Conservation (phyloP, 371 early-diverging fungal species). For the Funneliformis caledonium region DNA sequence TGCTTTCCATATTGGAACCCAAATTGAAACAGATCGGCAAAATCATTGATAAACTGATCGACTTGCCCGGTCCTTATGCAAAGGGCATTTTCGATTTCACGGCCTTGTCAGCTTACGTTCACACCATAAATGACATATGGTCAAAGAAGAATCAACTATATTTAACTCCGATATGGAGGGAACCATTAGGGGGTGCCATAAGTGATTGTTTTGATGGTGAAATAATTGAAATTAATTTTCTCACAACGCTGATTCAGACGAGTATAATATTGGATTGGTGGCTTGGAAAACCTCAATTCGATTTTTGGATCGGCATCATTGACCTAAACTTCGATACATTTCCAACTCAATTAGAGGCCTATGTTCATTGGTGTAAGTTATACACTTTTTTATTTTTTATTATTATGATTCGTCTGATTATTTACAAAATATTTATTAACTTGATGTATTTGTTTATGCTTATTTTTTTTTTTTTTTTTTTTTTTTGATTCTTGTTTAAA, state of each 20-base stretch:
- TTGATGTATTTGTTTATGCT: not conserved
- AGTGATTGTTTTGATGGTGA: slow-evolving; percentile 1
- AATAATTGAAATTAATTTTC: not conserved
- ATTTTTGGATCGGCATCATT: slow-evolving; percentile 33
- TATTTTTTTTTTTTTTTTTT: not conserved
- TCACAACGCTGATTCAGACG: not conserved
- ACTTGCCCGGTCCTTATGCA: slow-evolving; percentile 16
- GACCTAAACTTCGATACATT: slow-evolving; percentile 23
- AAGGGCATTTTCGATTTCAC: slow-evolving; percentile 29
- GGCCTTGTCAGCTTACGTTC: slow-evolving; percentile 21
- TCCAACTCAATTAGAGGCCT: slow-evolving; percentile 28
- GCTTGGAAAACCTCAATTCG: slow-evolving; percentile 27
- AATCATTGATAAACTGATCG: slow-evolving; percentile 31
- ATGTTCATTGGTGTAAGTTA: slow-evolving; percentile 31
- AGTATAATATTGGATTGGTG: slow-evolving; percentile 26
- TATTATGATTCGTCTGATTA: not conserved
- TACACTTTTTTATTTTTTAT: not conserved
- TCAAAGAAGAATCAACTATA: slow-evolving; percentile 26
- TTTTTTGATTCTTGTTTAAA: not conserved
- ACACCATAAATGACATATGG: slow-evolving; percentile 25
- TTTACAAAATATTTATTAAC: not conserved
- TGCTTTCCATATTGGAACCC: slow-evolving; percentile 7
- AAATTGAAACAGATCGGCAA: slow-evolving; percentile 29
- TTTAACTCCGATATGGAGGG: slow-evolving; percentile 17
- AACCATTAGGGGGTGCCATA: not conserved